phyloP scores from a whole-genome alignment of 2,329 filamentous ascomycete genomes.

The Arachnomyces sp. region DNA sequence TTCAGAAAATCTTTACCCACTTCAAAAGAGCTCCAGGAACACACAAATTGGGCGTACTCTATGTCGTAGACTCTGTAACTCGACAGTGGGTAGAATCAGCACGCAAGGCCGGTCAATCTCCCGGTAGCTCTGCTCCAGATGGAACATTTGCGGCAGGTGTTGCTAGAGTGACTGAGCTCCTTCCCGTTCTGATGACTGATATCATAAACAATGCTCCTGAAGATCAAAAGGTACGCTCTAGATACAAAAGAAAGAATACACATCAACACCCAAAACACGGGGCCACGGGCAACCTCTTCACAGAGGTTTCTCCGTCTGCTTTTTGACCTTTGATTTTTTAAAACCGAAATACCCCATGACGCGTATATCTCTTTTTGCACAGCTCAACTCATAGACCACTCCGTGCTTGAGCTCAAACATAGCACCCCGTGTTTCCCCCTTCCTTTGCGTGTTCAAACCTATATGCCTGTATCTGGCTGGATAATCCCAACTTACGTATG shows the following conservation, averaged over 20 bases:
- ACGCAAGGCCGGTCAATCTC: slow-evolving; percentile 71
- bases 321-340: slow-evolving; percentile 15
- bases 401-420: slow-evolving; percentile 1
- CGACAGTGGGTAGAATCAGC: slow-evolving; percentile 97
- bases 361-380: slow-evolving; percentile 3
- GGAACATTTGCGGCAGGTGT: slow-evolving; percentile 93
- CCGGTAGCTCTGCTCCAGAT: slow-evolving; percentile 72
- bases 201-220: slow-evolving; percentile 79
- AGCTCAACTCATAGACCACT: neutral
- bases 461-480: slow-evolving; percentile 17
- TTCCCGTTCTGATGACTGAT: slow-evolving; percentile 91
- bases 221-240: slow-evolving; percentile 88
- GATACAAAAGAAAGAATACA: slow-evolving; percentile 20
- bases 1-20: slow-evolving; percentile 93
- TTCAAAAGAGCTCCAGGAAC: slow-evolving; percentile 91
- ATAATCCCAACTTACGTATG: slow-evolving; percentile 43
- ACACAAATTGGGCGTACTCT: slow-evolving; percentile 97
- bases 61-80: slow-evolving; percentile 99
- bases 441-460: neutral
- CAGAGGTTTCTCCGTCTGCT: slow-evolving; percentile 7
- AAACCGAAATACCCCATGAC: slow-evolving; percentile 4
- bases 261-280: slow-evolving; percentile 19
- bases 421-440: slow-evolving; percentile 6
- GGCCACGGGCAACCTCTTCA: slow-evolving; percentile 21
- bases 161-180: slow-evolving; percentile 89